Percentiles rank a stretch among this genome's conserved stretches.
phyloP scores from a whole-genome alignment of 2,329 filamentous ascomycete genomes.

The Hypoxylon sp. region DNA sequence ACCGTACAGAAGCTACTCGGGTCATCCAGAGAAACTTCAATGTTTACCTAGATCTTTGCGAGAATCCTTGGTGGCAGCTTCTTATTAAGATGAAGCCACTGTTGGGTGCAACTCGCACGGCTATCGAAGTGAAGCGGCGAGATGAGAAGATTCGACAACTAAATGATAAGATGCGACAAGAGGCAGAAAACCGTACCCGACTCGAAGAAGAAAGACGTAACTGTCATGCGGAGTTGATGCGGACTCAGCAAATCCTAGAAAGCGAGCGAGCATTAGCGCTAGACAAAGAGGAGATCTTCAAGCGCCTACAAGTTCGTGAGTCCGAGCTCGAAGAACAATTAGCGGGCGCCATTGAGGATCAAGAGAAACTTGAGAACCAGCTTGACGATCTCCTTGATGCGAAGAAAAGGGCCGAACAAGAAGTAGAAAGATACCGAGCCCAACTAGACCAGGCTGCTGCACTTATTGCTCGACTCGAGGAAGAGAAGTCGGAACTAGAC shows the following conservation, averaged over 20 bases:
- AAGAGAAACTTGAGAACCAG: conserved; percentile 93
- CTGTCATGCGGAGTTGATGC: conserved; percentile 87
- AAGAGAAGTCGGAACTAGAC: conserved; percentile 84
- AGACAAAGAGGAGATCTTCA: conserved; percentile 99
- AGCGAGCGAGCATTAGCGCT: conserved; percentile 95
- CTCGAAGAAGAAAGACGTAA: conserved; percentile 93
- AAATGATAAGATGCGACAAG: conserved; percentile 84
- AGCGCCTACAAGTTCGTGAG: conserved; percentile 92
- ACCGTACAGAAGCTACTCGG: conserved; percentile 92
- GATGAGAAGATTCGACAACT: conserved; percentile 94
- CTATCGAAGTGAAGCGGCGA: conserved; percentile 92
- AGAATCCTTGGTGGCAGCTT: conserved; percentile 97
- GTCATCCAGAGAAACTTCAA: conserved; percentile 97
- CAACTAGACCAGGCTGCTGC: conserved; percentile 93
- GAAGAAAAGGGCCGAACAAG: conserved; percentile 89
- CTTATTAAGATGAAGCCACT: conserved; percentile 96
- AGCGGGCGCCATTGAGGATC: conserved; percentile 90
- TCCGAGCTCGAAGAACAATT: conserved; percentile 93
- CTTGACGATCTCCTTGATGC: conserved; percentile 89
- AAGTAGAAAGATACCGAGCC: conserved; percentile 81
- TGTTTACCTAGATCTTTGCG: conserved; percentile 88
- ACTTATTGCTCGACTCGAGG: conserved; percentile 87
- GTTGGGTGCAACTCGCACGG: conserved; percentile 90
- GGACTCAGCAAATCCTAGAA: conserved; percentile 93
- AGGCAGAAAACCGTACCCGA: conserved; percentile 80